Evolutionary conservation across 371 early-diverging fungal genomes (phyloP).

Genomic region (Zychaea mexicana): DNA sequence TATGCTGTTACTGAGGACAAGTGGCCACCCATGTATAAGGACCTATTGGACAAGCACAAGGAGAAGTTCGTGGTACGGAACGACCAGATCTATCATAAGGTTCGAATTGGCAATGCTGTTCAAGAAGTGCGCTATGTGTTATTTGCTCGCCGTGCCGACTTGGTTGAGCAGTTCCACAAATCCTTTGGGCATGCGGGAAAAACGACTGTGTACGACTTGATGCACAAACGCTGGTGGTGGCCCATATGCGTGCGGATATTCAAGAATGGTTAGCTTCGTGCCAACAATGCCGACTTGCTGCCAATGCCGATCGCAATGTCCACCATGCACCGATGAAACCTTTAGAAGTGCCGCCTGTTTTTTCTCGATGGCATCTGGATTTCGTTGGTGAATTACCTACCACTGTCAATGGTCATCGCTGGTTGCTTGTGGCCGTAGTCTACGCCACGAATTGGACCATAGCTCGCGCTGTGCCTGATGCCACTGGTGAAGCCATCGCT

Average conservation of each 20-base stretch:
- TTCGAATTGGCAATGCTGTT: neutral
- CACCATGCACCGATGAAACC: constrained; percentile 19
- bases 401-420: no score
- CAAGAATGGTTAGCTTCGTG: no score
- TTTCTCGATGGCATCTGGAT: constrained; percentile 31
- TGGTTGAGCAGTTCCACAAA: constrained; percentile 19
- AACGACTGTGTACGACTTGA: constrained; percentile 12
- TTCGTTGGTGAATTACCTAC: no score
- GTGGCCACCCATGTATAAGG: neutral
- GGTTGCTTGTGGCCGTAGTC: no score
- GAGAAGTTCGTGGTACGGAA: constrained; percentile 4
- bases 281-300: no score
- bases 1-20: neutral
- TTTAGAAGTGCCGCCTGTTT: neutral
- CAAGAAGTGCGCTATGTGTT: no score
- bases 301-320: no score
- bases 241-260: constrained; percentile 16
- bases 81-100: neutral
- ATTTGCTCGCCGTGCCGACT: constrained; percentile 2
- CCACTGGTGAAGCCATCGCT: constrained; percentile 3
- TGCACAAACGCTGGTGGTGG: constrained; percentile 30
- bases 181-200: constrained; percentile 24
- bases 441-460: no score
- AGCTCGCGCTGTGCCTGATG: neutral
- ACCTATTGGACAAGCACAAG: neutral